phyloP scores from a whole-genome alignment of 805 yeast genomes.

The Huiozyma naganishii region DNA sequence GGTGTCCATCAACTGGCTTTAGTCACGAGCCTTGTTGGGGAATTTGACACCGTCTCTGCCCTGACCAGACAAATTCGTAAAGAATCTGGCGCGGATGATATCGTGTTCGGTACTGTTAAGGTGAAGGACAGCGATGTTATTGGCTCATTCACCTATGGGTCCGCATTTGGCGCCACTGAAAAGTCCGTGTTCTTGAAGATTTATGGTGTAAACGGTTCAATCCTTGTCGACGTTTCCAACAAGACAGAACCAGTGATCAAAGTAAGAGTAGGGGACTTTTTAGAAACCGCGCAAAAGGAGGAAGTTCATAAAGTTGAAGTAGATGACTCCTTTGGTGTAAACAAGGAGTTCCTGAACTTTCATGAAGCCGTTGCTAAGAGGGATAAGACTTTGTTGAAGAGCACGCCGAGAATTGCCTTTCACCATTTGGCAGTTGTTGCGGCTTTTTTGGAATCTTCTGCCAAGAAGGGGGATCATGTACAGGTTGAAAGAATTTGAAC shows the following conservation, averaged over 20 bases:
- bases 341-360: constrained; percentile 44
- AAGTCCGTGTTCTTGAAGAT: constrained; percentile 58
- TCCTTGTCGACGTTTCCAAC: constrained; percentile 52
- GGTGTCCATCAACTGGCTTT: constrained; percentile 94
- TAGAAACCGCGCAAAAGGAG: constrained; percentile 19
- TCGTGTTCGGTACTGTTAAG: constrained; percentile 58
- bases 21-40: constrained; percentile 72
- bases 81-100: constrained; percentile 74
- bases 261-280: constrained; percentile 23
- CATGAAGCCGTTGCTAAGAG: constrained; percentile 48
- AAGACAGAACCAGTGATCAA: constrained; percentile 30
- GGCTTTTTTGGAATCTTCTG: constrained; percentile 69
- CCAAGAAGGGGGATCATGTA: constrained; percentile 40
- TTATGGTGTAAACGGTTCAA: constrained; percentile 71
- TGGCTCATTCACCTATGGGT: constrained; percentile 82
- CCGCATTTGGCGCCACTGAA: constrained; percentile 75
- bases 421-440: constrained; percentile 88
- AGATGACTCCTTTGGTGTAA: constrained; percentile 44
- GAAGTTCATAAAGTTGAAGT: constrained; percentile 29
- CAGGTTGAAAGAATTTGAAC: constrained; percentile 29
- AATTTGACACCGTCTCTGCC: constrained; percentile 60
- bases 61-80: constrained; percentile 66
- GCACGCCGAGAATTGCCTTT: constrained; percentile 71
- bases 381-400: constrained; percentile 46
- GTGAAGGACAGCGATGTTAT: constrained; percentile 49